phyloP scores from a whole-genome alignment of 176 grass and related monocot genomes.

The Aegilops tauschii region DNA sequence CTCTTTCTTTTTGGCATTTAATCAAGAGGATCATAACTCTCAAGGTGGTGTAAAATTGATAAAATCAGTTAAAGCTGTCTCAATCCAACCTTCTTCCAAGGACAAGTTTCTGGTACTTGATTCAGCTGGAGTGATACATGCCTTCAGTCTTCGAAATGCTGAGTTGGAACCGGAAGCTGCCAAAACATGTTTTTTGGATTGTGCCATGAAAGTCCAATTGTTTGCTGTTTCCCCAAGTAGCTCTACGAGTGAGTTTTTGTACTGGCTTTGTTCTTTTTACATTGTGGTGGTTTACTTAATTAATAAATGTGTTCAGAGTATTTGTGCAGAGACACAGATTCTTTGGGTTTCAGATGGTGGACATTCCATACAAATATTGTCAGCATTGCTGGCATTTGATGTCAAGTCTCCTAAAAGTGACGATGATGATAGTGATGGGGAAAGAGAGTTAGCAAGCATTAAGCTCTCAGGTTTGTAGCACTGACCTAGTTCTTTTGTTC shows the following conservation, averaged over 20 bases:
- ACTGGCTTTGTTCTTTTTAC: constrained; percentile 16
- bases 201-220: constrained; percentile 72
- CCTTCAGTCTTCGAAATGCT: constrained; percentile 42
- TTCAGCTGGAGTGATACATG: constrained; percentile 74
- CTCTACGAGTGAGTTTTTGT: constrained; percentile 68
- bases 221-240: constrained; percentile 72
- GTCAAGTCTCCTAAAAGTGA: constrained; percentile 34
- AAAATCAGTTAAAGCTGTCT: constrained; percentile 52
- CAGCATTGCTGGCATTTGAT: constrained; percentile 45
- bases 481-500: constrained; percentile 14
- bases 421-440: constrained; percentile 16
- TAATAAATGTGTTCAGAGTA: constrained; percentile 79
- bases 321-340: constrained; percentile 69
- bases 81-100: constrained; percentile 66
- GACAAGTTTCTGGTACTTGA: constrained; percentile 77
- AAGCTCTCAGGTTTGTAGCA: constrained; percentile 60
- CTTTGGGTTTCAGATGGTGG: constrained; percentile 88
- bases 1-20: constrained; percentile 51
- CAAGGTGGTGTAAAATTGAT: constrained; percentile 35
- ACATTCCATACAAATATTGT: constrained; percentile 69
- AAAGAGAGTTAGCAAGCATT: constrained; percentile 36
- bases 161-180: constrained; percentile 28
- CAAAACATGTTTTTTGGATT: constrained; percentile 43
- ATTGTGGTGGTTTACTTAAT: constrained; percentile 46
- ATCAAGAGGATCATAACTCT: constrained; percentile 25